Evolutionary conservation across 2,329 filamentous ascomycete genomes (phyloP).

Genomic region (Hypoxylon sp.): DNA sequence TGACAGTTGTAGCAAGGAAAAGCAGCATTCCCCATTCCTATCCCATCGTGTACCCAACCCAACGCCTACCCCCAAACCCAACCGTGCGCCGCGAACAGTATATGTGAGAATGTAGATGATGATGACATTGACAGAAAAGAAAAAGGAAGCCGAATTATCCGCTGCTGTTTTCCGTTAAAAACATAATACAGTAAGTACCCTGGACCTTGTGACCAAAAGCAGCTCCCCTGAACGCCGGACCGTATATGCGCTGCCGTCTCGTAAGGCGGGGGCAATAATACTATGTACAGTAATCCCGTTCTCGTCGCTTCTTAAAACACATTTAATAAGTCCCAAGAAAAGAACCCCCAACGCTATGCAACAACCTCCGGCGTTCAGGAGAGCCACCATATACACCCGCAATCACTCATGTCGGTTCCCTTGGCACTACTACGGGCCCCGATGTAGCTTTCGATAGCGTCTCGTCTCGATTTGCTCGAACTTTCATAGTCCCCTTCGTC

Average conservation of each 20-base stretch:
- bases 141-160: slow-evolving; percentile 7
- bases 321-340: slow-evolving; percentile 12
- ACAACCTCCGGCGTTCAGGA: slow-evolving; percentile 52
- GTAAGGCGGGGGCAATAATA: slow-evolving; percentile 27
- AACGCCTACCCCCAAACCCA: background rate
- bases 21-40: background rate
- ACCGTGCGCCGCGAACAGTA: slow-evolving; percentile 16
- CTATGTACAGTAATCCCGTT: slow-evolving; percentile 37
- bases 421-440: slow-evolving; percentile 39
- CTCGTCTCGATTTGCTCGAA: slow-evolving; percentile 15
- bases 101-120: slow-evolving; percentile 2
- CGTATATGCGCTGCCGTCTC: slow-evolving; percentile 35
- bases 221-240: slow-evolving; percentile 38
- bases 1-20: background rate
- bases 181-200: slow-evolving; percentile 16
- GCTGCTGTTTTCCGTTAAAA: slow-evolving; percentile 11
- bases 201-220: slow-evolving; percentile 17
- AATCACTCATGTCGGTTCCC: slow-evolving; percentile 61
- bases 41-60: slow-evolving; percentile 24
- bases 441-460: slow-evolving; percentile 35
- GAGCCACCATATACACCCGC: slow-evolving; percentile 68
- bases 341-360: slow-evolving; percentile 2
- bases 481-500: slow-evolving; percentile 45
- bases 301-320: slow-evolving; percentile 18
- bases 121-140: background rate